phyloP scores from a whole-genome alignment of 345 rosid species.

The Punica granatum region DNA sequence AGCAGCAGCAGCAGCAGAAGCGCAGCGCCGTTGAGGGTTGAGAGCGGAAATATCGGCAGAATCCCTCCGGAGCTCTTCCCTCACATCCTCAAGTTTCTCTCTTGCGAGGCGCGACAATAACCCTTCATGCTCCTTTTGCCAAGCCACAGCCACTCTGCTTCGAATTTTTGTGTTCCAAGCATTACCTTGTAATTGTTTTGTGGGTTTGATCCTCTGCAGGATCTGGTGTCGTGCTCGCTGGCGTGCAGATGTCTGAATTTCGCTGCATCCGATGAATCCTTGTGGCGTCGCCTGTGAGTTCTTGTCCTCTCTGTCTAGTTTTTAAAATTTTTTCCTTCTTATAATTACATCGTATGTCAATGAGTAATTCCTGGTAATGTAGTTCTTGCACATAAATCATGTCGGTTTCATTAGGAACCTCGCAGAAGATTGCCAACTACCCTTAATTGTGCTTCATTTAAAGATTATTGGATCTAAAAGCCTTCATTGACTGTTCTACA shows the following conservation, averaged over 20 bases:
- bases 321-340: too few relatives aligned
- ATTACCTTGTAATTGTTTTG: neutral
- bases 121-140: neutral
- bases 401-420: neutral
- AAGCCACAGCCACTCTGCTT: too few relatives aligned
- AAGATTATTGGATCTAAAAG: neutral
- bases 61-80: slow-evolving; percentile 76
- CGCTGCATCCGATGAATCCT: slow-evolving; percentile 84
- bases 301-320: neutral
- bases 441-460: neutral
- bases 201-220: slow-evolving; percentile 31
- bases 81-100: slow-evolving; percentile 82
- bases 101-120: slow-evolving; percentile 56
- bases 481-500: neutral
- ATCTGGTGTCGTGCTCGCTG: slow-evolving; percentile 78
- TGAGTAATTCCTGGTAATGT: too few relatives aligned
- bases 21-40: slow-evolving; percentile 33
- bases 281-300: slow-evolving; percentile 93
- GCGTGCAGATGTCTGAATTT: slow-evolving; percentile 70
- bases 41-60: slow-evolving; percentile 58
- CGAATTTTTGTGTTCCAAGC: neutral
- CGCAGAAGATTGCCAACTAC: neutral
- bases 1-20: slow-evolving; percentile 12
- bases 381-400: neutral
- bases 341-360: too few relatives aligned